Conservation (phyloP, 352 stramenopile genomes). For the Globisporangium orthogonon region DNA sequence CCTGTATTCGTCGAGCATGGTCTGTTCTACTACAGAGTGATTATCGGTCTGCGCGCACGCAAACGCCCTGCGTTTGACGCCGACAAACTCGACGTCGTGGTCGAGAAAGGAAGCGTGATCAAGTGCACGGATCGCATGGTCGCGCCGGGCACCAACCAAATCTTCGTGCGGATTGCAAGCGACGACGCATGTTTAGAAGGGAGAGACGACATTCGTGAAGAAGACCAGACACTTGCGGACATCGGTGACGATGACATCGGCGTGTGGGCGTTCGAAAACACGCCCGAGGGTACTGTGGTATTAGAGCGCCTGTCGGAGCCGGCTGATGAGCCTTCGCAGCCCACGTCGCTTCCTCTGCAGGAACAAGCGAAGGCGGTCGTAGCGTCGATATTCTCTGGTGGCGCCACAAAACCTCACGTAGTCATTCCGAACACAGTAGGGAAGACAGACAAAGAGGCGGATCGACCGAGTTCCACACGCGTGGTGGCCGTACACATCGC, state of each 20-base stretch:
- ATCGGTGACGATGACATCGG: slow-evolving; percentile 14
- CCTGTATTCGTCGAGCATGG: slow-evolving; percentile 52
- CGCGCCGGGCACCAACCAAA: slow-evolving; percentile 49
- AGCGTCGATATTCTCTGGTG: slow-evolving; percentile 48
- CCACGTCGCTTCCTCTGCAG: slow-evolving; percentile 27
- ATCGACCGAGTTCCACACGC: slow-evolving; percentile 2
- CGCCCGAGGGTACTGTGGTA: slow-evolving; percentile 42
- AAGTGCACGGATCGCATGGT: slow-evolving; percentile 46
- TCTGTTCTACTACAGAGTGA: slow-evolving; percentile 58
- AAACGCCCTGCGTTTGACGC: slow-evolving; percentile 39
- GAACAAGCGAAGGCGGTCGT: slow-evolving; percentile 71
- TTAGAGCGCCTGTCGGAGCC: slow-evolving; percentile 57
- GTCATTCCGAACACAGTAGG: too few species aligned
- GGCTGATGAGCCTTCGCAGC: slow-evolving; percentile 16
- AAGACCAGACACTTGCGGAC: not conserved
- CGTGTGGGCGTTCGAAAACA: slow-evolving; percentile 66
- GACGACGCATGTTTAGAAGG: slow-evolving; percentile 7
- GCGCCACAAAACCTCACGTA: not conserved
- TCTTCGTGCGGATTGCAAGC: slow-evolving; percentile 43
- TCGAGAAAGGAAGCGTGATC: slow-evolving; percentile 52
- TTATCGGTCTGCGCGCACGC: slow-evolving; percentile 42
- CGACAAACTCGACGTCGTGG: slow-evolving; percentile 39
- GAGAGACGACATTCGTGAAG: not conserved
- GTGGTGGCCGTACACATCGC: slow-evolving; percentile 16
- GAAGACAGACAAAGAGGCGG: not conserved